A percentile compares a stretch with the other conserved stretches of the same genome.
These are phyloP conservation scores for Oryza brachyantha DNA, from an alignment of 176 grass and related monocot genomes.

Conservation along the genomic window DNA sequence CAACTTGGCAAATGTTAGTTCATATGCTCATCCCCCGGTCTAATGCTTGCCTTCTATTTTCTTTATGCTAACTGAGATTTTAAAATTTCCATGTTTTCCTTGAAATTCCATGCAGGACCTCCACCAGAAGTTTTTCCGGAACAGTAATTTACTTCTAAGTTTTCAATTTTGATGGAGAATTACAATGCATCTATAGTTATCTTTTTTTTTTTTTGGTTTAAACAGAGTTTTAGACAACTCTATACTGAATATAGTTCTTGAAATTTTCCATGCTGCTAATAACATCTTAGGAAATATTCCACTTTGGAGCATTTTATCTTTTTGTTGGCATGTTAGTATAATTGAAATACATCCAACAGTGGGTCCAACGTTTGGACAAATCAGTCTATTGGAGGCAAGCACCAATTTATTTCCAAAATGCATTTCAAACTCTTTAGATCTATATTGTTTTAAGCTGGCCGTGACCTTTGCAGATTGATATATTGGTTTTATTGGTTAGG, in stretches of 20 bases:
- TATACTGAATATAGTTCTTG: background rate
- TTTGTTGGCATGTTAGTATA: background rate
- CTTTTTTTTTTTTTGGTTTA: background rate
- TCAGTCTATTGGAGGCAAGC: background rate
- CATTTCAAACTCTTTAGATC: slow-evolving; percentile 6
- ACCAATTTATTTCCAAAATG: background rate
- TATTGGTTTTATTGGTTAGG: slow-evolving; percentile 36
- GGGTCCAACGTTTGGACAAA: background rate
- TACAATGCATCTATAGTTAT: background rate
- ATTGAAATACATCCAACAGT: background rate
- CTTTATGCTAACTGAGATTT: slow-evolving; percentile 26
- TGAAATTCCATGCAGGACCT: slow-evolving; percentile 64
- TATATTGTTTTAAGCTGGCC: background rate
- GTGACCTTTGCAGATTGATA: background rate
- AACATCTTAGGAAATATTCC: background rate
- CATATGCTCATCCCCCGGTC: background rate
- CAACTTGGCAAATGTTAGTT: slow-evolving; percentile 89
- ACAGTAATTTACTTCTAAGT: slow-evolving; percentile 46
- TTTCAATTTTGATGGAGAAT: background rate
- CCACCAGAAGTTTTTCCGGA: slow-evolving; percentile 65
- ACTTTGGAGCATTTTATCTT: background rate
- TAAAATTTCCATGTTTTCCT: background rate
- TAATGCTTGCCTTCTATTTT: slow-evolving; percentile 21
- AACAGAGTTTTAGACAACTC: background rate
- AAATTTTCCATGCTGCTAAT: background rate